Evolutionary conservation across 208 protist genomes (phyloP), one percentile per base, ranked within the genome.

Genomic region (Acanthamoeba castellanii): DNA sequence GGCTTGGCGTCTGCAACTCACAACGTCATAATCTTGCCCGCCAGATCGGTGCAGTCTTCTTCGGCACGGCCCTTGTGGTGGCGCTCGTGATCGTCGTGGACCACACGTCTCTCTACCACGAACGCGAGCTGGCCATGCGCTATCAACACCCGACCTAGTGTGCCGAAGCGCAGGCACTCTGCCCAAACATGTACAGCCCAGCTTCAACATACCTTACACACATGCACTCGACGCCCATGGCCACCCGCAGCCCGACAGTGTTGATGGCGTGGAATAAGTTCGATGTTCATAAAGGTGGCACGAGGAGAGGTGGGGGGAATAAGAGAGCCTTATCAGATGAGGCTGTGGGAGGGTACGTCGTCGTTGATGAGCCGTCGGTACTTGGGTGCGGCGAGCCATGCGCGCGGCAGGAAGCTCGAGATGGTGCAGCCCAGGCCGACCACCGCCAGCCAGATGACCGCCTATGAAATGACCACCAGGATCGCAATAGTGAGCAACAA

Each of bases 321-420:
- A 55, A 18, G 50, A 55, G 50, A 11, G 52, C 13, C 14, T 55
- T 55, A 66, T 88, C 50, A 88, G 1, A 88, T 88, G 27, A 64
- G 50, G 30, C 45, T 88, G 50, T 88, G 81, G 14, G 81, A 88
- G 81, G 81, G 81, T 0, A 88, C 27, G 30, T 88, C 81, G 8
- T 88, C 30, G 81, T 42, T 64, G n/a, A 88, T 64, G 11, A 64
- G 20, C 30, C 81, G 81, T 30, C 50, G 45, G 34, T 88, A 55
- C 81, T 88, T 88, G 42, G 50, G 81, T 9, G 81, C 52, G n/a
- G 81, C 81, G 4, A 59, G n/a, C 81, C 81, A 88, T 27, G 81
- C 8, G 45, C 81, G 81, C 11, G 81, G 81, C 47, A 88, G n/a
- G 42, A 64, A 42, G 81, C n/a, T 88, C 30, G 81, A 55, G n/a